A percentile compares a stretch with the other conserved stretches of the same genome.
phyloP scores from a whole-genome alignment of 345 rosid species.

The Chamaenerion angustifolium region DNA sequence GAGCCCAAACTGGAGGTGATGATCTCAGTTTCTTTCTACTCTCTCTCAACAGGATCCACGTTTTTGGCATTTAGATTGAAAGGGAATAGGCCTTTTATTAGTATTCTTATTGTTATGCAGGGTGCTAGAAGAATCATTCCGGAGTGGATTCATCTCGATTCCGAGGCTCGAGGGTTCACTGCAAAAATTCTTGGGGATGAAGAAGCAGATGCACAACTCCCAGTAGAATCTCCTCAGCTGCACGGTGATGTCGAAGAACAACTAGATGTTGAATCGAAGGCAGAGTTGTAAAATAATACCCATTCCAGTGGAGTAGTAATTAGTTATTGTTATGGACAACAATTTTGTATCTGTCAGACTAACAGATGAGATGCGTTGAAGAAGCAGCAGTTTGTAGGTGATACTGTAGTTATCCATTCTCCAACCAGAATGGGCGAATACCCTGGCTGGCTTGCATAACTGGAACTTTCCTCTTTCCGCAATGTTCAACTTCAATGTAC shows the following conservation, averaged over 20 bases:
- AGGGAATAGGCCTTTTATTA: background rate
- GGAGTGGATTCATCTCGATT: constrained; percentile 74
- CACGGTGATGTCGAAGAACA: constrained; percentile 6
- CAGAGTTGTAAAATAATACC: constrained; percentile 39
- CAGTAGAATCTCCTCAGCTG: constrained; percentile 12
- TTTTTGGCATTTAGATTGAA: background rate
- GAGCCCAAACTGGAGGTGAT: constrained; percentile 94
- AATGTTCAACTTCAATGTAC: too few relatives aligned
- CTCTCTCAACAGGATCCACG: too few relatives aligned
- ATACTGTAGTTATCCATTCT: too few relatives aligned
- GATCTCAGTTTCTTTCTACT: too few relatives aligned
- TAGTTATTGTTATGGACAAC: background rate
- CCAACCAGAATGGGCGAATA: too few relatives aligned
- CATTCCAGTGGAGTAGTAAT: too few relatives aligned
- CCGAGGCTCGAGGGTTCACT: constrained; percentile 63
- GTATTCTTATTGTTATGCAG: constrained; percentile 16
- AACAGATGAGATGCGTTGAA: too few relatives aligned
- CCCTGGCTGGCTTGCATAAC: too few relatives aligned
- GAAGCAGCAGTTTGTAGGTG: too few relatives aligned
- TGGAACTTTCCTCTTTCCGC: too few relatives aligned
- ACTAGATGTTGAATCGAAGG: constrained; percentile 53
- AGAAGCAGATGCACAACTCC: constrained; percentile 30
- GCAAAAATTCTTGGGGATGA: constrained; percentile 68
- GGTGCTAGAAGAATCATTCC: constrained; percentile 83
- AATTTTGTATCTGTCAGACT: too few relatives aligned